phyloP scores from a whole-genome alignment of 1,139 yeast species.

The Saccharomyces hybrid region DNA sequence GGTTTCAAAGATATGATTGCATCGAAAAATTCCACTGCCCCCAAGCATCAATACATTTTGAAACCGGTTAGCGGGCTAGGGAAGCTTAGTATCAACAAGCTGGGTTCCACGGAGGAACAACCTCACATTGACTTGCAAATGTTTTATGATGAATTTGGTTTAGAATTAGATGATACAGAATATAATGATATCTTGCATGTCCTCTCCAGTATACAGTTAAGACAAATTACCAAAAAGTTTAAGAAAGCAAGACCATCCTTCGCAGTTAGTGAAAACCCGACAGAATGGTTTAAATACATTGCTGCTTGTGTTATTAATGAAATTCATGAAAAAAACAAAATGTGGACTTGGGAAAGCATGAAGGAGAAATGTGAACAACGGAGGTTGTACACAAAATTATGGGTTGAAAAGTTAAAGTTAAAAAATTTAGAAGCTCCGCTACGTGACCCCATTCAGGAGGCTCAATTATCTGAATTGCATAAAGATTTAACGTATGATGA shows the following conservation, averaged over 20 bases:
- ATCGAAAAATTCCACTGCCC: conserved; percentile 30
- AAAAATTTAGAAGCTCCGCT: conserved; percentile 27
- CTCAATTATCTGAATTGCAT: conserved; percentile 48
- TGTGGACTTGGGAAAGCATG: conserved; percentile 87
- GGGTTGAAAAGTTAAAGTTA: conserved; percentile 47
- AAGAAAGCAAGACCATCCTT: conserved; percentile 60
- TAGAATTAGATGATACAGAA: conserved; percentile 77
- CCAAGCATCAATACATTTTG: conserved; percentile 54
- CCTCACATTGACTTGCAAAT: conserved; percentile 77
- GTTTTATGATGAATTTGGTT: conserved; percentile 78
- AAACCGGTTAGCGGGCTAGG: conserved; percentile 90
- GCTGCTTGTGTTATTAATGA: conserved; percentile 66
- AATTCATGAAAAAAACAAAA: conserved; percentile 69
- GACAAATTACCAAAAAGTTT: conserved; percentile 65
- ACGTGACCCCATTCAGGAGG: conserved; percentile 32
- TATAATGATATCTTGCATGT: conserved; percentile 78
- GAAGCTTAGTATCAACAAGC: conserved; percentile 69
- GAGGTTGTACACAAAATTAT: conserved; percentile 55
- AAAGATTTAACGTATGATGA: conserved; percentile 62
- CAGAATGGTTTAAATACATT: conserved; percentile 75
- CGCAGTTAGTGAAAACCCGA: conserved; percentile 58
- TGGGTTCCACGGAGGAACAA: conserved; percentile 54
- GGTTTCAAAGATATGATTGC: conserved; percentile 36
- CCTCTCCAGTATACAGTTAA: conserved; percentile 74
- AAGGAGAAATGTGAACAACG: conserved; percentile 66